A percentile compares a stretch with the other conserved stretches of the same genome.
phyloP scores from a whole-genome alignment of 768 basidiomycete species.

The Harrya chromipes region DNA sequence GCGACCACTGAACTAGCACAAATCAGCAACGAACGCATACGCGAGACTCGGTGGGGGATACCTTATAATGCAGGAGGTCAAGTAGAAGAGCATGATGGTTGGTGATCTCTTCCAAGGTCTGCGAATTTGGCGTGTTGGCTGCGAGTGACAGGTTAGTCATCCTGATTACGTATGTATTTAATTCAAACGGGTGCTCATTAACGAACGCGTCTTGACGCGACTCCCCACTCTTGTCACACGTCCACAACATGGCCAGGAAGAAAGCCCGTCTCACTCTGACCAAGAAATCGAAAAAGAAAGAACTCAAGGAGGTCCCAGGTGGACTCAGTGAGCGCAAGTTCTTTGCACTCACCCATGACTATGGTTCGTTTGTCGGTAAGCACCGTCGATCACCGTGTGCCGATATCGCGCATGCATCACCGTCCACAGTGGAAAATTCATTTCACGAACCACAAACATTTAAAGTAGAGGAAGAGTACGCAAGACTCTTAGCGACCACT shows the following conservation, averaged over 20 bases:
- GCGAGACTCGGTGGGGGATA: constrained; percentile 31
- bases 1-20: constrained; percentile 59
- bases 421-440: constrained; percentile 12
- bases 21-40: constrained; percentile 14
- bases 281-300: constrained; percentile 9
- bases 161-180: constrained; percentile 22
- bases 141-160: constrained; percentile 4
- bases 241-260: constrained; percentile 23
- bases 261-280: constrained; percentile 13
- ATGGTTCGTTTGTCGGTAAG: constrained; percentile 19
- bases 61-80: constrained; percentile 42
- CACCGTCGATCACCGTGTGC: not conserved
- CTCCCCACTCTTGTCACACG: constrained; percentile 1
- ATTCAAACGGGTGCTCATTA: constrained; percentile 22
- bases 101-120: constrained; percentile 1
- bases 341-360: constrained; percentile 1
- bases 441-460: constrained; percentile 25
- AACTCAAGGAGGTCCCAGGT: not conserved
- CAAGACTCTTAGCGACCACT: not conserved
- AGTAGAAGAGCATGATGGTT: constrained; percentile 39
- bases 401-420: not conserved
- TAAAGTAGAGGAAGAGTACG: constrained; percentile 36
- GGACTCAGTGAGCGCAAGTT: constrained; percentile 17
- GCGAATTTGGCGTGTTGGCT: not conserved
- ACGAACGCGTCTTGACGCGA: constrained; percentile 26